Evolutionary conservation across 331 rosid genomes (phyloP), one percentile per base, ranked within the genome.

Genomic region (Quercus phellos): DNA sequence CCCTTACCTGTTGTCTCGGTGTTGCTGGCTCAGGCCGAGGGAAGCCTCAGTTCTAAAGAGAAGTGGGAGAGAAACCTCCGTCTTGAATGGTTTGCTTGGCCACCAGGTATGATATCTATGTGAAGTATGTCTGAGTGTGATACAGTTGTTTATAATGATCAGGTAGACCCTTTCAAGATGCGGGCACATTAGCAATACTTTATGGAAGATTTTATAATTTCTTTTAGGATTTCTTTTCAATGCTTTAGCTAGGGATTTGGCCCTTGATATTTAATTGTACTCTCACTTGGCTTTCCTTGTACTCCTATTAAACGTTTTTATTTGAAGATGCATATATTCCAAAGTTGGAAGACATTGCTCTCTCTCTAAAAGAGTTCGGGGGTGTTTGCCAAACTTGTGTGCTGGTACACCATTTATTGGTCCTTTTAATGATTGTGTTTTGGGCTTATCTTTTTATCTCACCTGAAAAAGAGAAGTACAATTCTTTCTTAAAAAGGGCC

Each of bases 71-170:
- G 78, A 75, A 85, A 78, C 81, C 90, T 94, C 72, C 80, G 84
- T 77, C 83, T 81, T 21, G 98, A 94, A 86, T 94, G 98, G 98
- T 68, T 56, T 71, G 75, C 88, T 73, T 94, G 97, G 98, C 92
- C 98, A 27, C 87, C 95, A 90, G 98, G 98, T 93, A 83, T 78
- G 92, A 74, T 83, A 42, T 73, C 77, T 43, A 18, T 58, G 12
- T 56, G 56, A 18, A 56, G 61, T 55, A 8, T 54, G 43, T 13
- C 21, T 70, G 12, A 68, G 24, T 34, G 22, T 46, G 54, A 50
- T 70, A 11, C 11, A 4, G 3, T 19, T 46, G 14, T 70, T 70
- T 70, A 50, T 50, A 50, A 79, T 67, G 42, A 72, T 66, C 35
- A 17, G 51, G 17, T 66, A 21, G 71, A 66, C 50, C 51, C 71